Evolutionary conservation across 73 alveolate species (phyloP).

Genomic region (Paramecium biaurelia): DNA sequence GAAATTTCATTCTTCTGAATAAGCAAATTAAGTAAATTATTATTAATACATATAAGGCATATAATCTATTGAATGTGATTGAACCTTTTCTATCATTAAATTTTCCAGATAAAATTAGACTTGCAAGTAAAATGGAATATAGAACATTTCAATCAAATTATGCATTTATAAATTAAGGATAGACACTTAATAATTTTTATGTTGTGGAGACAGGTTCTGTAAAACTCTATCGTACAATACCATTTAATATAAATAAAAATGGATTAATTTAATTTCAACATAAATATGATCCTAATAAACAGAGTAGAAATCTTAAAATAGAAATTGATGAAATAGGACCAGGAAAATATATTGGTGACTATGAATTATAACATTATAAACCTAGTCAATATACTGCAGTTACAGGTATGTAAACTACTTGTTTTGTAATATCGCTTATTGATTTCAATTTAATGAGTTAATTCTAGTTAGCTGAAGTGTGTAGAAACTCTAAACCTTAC

Average conservation of each 20-base stretch:
- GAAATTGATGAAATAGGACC: slow-evolving; percentile 56
- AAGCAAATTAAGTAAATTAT: slow-evolving; percentile 28
- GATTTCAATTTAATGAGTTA: slow-evolving; percentile 47
- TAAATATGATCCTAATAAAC: slow-evolving; percentile 43
- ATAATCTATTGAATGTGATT: slow-evolving; percentile 41
- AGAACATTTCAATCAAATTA: slow-evolving; percentile 32
- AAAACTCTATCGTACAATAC: background rate
- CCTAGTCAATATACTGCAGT: slow-evolving; percentile 55
- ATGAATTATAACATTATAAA: slow-evolving; percentile 51
- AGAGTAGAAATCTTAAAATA: background rate
- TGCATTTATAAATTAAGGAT: slow-evolving; percentile 41
- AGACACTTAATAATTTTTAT: slow-evolving; percentile 31
- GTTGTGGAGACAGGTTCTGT: slow-evolving; percentile 48
- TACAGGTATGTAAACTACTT: slow-evolving; percentile 46
- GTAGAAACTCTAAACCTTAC: slow-evolving; percentile 53
- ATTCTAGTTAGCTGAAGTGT: slow-evolving; percentile 7
- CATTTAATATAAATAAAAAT: background rate
- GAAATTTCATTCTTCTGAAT: slow-evolving; percentile 54
- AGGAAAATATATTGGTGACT: slow-evolving; percentile 58
- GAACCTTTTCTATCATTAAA: slow-evolving; percentile 36
- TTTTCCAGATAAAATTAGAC: slow-evolving; percentile 59
- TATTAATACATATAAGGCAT: slow-evolving; percentile 12
- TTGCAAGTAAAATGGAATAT: slow-evolving; percentile 55
- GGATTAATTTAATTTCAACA: slow-evolving; percentile 46
- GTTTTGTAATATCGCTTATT: slow-evolving; percentile 4